Evolutionary conservation across 805 yeast species (phyloP).

Genomic region (Metschnikowia lunata): DNA sequence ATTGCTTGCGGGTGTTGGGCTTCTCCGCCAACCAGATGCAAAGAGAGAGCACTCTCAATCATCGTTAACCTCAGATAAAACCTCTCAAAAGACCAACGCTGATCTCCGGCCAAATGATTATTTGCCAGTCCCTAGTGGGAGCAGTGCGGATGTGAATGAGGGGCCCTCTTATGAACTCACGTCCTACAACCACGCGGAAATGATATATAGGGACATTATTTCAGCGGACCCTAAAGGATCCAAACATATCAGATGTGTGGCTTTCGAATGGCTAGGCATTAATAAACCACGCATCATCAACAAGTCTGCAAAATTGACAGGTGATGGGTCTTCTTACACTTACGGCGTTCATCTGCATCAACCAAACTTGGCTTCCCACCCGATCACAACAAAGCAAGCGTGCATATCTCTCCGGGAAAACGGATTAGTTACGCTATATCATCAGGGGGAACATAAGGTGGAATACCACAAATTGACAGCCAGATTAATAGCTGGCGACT

Average conservation of each 20-base stretch:
- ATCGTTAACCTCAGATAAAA: neutral
- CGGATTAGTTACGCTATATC: constrained; percentile 58
- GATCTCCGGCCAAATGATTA: neutral
- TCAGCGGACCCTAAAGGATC: constrained; percentile 13
- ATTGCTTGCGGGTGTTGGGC: constrained; percentile 39
- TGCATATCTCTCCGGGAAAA: constrained; percentile 60
- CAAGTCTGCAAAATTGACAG: constrained; percentile 49
- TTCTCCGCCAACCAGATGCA: constrained; percentile 14
- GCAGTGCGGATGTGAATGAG: neutral
- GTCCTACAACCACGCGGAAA: constrained; percentile 43
- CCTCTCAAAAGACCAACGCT: neutral
- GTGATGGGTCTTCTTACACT: constrained; percentile 26
- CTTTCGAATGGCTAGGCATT: constrained; percentile 69
- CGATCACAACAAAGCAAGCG: constrained; percentile 64
- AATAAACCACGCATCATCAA: constrained; percentile 62
- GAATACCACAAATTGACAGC: constrained; percentile 45
- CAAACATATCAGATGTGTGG: constrained; percentile 24
- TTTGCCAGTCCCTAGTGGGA: neutral
- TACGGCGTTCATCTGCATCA: constrained; percentile 59
- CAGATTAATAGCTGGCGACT: constrained; percentile 18
- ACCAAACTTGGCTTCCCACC: constrained; percentile 63
- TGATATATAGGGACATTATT: constrained; percentile 42
- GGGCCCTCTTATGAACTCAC: constrained; percentile 41
- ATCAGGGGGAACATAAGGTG: constrained; percentile 59
- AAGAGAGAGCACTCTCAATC: neutral